These are phyloP conservation scores for Gonapodya prolifera DNA, from an alignment of 192 early-diverging fungal genomes.

Conservation along the genomic window DNA sequence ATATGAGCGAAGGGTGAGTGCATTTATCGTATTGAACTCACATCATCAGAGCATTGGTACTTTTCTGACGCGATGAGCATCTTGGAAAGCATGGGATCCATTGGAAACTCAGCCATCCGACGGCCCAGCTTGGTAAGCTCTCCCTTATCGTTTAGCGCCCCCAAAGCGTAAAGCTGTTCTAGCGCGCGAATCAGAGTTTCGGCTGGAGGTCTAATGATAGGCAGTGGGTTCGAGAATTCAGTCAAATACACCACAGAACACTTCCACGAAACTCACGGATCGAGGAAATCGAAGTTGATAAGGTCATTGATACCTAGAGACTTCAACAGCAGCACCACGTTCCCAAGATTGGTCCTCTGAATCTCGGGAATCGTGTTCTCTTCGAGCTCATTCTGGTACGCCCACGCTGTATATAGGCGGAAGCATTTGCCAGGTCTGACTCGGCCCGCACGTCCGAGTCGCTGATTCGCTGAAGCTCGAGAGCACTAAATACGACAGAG, in stretches of 20 bases:
- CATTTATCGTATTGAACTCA: slow-evolving; percentile 10
- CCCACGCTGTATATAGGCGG: slow-evolving; percentile 85
- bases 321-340: slow-evolving; percentile 83
- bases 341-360: slow-evolving; percentile 84
- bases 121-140: slow-evolving; percentile 91
- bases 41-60: slow-evolving; percentile 86
- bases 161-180: slow-evolving; percentile 82
- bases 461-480: slow-evolving; percentile 86
- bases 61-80: slow-evolving; percentile 82
- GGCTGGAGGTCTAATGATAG: too few species aligned
- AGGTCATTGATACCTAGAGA: slow-evolving; percentile 95
- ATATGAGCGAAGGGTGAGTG: slow-evolving; percentile 5
- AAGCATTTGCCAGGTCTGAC: slow-evolving; percentile 93
- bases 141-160: slow-evolving; percentile 81
- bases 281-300: slow-evolving; percentile 96
- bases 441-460: slow-evolving; percentile 92
- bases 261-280: too few species aligned
- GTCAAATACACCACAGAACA: too few species aligned
- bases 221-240: too few species aligned
- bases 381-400: slow-evolving; percentile 87
- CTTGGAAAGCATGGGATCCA: slow-evolving; percentile 92
- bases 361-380: slow-evolving; percentile 95
- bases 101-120: slow-evolving; percentile 96
- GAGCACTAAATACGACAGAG: slow-evolving; percentile 33
- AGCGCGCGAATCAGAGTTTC: slow-evolving; percentile 85